These are phyloP conservation scores for Oxytropis ochrocephala DNA, from an alignment of 306 rosid species.

Conservation along the genomic window DNA sequence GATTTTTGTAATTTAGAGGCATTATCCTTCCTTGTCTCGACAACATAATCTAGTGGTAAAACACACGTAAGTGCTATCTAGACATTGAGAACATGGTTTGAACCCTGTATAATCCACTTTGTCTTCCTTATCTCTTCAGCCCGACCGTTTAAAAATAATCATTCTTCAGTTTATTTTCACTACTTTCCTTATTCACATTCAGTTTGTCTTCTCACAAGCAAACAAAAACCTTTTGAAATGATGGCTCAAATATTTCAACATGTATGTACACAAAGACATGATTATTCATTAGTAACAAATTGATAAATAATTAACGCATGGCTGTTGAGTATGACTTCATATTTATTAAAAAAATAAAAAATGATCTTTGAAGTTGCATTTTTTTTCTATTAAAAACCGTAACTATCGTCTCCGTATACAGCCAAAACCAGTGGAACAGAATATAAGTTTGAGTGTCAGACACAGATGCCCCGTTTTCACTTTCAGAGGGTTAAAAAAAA, in stretches of 20 bases:
- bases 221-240: too few species aligned
- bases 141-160: too few species aligned
- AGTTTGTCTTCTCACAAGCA: too few species aligned
- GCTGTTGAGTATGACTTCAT: conserved; percentile 10
- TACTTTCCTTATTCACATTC: too few species aligned
- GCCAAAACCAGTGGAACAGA: conserved; percentile 16
- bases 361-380: background rate
- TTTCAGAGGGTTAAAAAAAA: background rate
- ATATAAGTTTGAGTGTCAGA: background rate
- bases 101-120: too few species aligned
- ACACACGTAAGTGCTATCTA: too few species aligned
- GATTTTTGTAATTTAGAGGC: too few species aligned
- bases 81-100: too few species aligned
- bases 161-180: too few species aligned
- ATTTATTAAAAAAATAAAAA: background rate
- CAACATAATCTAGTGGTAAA: too few species aligned
- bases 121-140: too few species aligned
- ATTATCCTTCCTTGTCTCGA: too few species aligned
- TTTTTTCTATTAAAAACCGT: background rate
- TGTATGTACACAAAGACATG: background rate
- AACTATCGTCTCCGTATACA: background rate
- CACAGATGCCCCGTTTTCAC: conserved; percentile 5
- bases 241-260: background rate
- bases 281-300: background rate
- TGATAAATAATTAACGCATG: conserved; percentile 1